Conservation (phyloP, 2,329 filamentous ascomycete species). For the Blastomyces parvus region DNA sequence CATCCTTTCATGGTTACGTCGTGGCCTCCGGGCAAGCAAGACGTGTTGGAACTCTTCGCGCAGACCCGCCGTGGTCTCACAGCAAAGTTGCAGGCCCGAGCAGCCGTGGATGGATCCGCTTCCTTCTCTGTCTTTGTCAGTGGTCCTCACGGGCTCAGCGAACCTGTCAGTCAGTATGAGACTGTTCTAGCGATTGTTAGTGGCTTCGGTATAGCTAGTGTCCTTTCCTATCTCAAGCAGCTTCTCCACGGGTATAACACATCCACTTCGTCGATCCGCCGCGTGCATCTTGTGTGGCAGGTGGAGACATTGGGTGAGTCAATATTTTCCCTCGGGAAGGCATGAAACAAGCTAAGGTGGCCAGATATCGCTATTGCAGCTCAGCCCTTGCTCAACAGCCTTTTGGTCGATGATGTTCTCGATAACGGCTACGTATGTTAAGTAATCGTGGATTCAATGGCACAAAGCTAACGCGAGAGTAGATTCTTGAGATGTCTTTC, state of each 20-base stretch:
- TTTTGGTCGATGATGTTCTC: slow-evolving; percentile 20
- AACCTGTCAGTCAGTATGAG: slow-evolving; percentile 23
- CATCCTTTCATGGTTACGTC: slow-evolving; percentile 23
- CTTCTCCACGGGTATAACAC: slow-evolving; percentile 30
- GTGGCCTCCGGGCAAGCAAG: slow-evolving; percentile 20
- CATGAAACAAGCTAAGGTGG: neutral
- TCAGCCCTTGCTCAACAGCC: slow-evolving; percentile 18
- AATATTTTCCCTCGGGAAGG: too few species aligned
- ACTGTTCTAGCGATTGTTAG: slow-evolving; percentile 27
- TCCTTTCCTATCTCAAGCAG: slow-evolving; percentile 29
- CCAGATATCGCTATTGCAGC: slow-evolving; percentile 17
- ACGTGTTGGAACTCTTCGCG: slow-evolving; percentile 27
- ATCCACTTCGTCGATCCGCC: slow-evolving; percentile 19
- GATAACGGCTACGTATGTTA: slow-evolving; percentile 22
- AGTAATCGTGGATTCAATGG: neutral
- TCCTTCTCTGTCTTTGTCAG: slow-evolving; percentile 25
- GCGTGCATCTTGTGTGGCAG: slow-evolving; percentile 31
- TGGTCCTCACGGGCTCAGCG: slow-evolving; percentile 25
- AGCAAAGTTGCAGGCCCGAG: slow-evolving; percentile 15
- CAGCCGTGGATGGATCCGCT: slow-evolving; percentile 12
- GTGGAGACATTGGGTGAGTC: slow-evolving; percentile 20
- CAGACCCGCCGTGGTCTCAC: slow-evolving; percentile 24
- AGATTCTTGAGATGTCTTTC: slow-evolving; percentile 23
- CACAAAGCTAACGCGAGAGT: neutral
- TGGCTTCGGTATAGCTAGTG: slow-evolving; percentile 24